Evolutionary conservation across 1,284 basidiomycete genomes (phyloP).

Genomic region (Chalciporus sp.): DNA sequence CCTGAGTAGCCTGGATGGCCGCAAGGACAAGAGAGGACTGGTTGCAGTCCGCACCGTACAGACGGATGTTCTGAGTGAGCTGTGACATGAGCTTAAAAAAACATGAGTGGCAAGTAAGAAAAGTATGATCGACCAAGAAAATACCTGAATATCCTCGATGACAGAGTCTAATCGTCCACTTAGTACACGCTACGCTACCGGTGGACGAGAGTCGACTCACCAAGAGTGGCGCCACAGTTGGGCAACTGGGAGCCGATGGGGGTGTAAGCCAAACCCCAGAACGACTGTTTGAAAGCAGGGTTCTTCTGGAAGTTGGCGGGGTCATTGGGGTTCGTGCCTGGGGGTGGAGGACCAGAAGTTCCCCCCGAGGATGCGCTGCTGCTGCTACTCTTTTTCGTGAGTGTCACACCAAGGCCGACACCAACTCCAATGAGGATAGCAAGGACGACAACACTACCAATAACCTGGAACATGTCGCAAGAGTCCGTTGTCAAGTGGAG

Average conservation of each 20-base stretch:
- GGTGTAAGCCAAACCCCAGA: slow-evolving; percentile 78
- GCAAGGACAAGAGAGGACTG: slow-evolving; percentile 64
- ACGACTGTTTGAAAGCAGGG: slow-evolving; percentile 57
- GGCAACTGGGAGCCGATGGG: slow-evolving; percentile 58
- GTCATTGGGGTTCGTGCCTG: slow-evolving; percentile 53
- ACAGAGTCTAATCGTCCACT: slow-evolving; percentile 36
- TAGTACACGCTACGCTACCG: slow-evolving; percentile 1
- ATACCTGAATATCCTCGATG: slow-evolving; percentile 55
- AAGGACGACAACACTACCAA: slow-evolving; percentile 34
- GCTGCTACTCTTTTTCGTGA: slow-evolving; percentile 33
- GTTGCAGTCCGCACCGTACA: slow-evolving; percentile 64
- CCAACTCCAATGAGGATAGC: slow-evolving; percentile 32
- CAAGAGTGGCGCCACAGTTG: slow-evolving; percentile 48
- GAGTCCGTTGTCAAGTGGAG: background rate
- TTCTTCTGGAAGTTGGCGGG: slow-evolving; percentile 70
- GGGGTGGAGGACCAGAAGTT: slow-evolving; percentile 24
- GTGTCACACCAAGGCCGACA: slow-evolving; percentile 33
- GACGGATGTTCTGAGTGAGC: slow-evolving; percentile 55
- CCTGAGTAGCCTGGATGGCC: slow-evolving; percentile 87
- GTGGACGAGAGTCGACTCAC: slow-evolving; percentile 33
- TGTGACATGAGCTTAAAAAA: slow-evolving; percentile 54
- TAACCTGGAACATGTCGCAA: slow-evolving; percentile 26
- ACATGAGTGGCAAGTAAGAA: slow-evolving; percentile 11
- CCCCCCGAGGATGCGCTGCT: background rate
- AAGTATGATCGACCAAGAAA: background rate